Base-by-base conservation (phyloP, 179 eudicot genomes). In the Silene vulgaris region DNA sequence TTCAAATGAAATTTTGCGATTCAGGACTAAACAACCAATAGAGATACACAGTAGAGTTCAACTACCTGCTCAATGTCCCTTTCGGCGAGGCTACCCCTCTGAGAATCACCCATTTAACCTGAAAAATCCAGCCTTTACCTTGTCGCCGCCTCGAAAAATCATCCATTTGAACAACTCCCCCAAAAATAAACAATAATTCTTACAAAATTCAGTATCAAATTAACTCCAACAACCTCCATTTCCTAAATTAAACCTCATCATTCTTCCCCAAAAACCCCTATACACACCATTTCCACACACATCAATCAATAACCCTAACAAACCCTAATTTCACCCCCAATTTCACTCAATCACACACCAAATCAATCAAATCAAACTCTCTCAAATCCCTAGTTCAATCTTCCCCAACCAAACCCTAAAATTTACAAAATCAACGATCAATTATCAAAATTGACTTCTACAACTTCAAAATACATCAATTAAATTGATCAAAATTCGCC, bases 1-100 rank as follows among this genome's bases (percentile, higher is more conserved):
- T 12, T 40, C 8, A 40, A 40, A 40, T 4, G 5, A 40, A 40
- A 35, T 35, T 35, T 35, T 35, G 6, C 40, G 40, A 35, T 35
- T 35, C 40, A 35, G 40, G 40, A 35, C 40, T 35, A 35, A 29
- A 1, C 2, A 35, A 35, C 40, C 59, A 64, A 1, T 13, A 43
- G n/a, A 23, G 4, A 13, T 12, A 13, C 69, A 65, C 29, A 68
- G 2, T 67, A 35, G 12, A n/a, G 21, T 1, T 13, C 1, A 20
- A 5, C 40, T 80, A 89, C 94, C 94, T 88, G 90, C 37, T 86
- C 94, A 76, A 84, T 73, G 83, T 89, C 91, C 80, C 94, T 84
- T 28, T 88, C 88, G 1, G 65, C 83, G 40, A 76, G 77, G 78
- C 87, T 71, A 78, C 70, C 26, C 86, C 85, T 86, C 62, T 79